These are phyloP conservation scores for Starmerella roubikii DNA, from an alignment of 805 yeast species.

Conservation along the genomic window DNA sequence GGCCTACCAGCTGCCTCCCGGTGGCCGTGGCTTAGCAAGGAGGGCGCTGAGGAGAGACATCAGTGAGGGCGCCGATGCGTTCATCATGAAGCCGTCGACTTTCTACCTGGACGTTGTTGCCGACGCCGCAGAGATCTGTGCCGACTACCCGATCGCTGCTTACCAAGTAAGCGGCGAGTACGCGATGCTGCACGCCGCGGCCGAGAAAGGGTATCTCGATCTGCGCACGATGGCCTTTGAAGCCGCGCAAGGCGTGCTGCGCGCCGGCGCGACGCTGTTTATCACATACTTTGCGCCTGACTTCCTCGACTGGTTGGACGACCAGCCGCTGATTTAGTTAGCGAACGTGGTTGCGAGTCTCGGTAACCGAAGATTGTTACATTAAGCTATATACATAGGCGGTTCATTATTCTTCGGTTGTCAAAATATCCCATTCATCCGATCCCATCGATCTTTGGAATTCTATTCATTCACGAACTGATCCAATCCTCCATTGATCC, in stretches of 20 bases:
- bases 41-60: conserved; percentile 79
- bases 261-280: conserved; percentile 91
- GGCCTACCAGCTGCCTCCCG: conserved; percentile 84
- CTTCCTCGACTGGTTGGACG: conserved; percentile 65
- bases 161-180: conserved; percentile 96
- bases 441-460: too few relatives aligned
- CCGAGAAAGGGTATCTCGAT: conserved; percentile 86
- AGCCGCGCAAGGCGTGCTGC: conserved; percentile 74
- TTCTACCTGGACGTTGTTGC: conserved; percentile 83
- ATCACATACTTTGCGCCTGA: conserved; percentile 93
- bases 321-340: too few relatives aligned
- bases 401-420: background rate
- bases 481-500: background rate
- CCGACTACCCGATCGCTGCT: conserved; percentile 79
- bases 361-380: too few relatives aligned
- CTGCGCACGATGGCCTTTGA: conserved; percentile 67
- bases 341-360: too few relatives aligned
- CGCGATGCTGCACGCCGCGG: conserved; percentile 97
- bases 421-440: too few relatives aligned
- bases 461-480: background rate
- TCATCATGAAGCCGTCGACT: conserved; percentile 91
- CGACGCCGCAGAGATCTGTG: conserved; percentile 72
- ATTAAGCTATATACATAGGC: too few relatives aligned
- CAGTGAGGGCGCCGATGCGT: conserved; percentile 87
- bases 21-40: conserved; percentile 86